phyloP scores from a whole-genome alignment of 768 basidiomycete species.

The Pleurotus djamor region DNA sequence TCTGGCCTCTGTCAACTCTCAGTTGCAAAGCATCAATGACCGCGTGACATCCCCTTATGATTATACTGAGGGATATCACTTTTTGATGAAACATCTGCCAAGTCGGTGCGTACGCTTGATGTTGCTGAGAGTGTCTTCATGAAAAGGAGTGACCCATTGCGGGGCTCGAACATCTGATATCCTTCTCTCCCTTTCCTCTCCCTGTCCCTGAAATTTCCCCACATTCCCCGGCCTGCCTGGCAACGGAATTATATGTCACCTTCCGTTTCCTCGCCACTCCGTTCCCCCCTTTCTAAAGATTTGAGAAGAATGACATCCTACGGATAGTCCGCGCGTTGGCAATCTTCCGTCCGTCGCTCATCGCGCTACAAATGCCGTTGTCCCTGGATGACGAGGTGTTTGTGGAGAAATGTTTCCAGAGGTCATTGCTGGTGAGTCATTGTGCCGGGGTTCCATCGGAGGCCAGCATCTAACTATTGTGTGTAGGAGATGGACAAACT shows the following conservation, averaged over 20 bases:
- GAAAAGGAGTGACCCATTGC: constrained; percentile 36
- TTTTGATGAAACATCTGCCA: constrained; percentile 91
- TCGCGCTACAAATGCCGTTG: constrained; percentile 97
- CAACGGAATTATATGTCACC: constrained; percentile 1
- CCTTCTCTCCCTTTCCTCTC: constrained; percentile 20
- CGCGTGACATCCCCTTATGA: constrained; percentile 81
- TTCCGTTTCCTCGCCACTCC: not conserved
- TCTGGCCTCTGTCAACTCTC: constrained; percentile 22
- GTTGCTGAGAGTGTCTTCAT: constrained; percentile 25
- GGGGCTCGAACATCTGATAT: constrained; percentile 39
- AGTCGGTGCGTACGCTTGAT: constrained; percentile 60
- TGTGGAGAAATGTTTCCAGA: constrained; percentile 93
- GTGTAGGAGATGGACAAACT: constrained; percentile 91
- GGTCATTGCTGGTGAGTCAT: constrained; percentile 75
- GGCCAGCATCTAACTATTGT: constrained; percentile 13
- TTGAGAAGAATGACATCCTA: constrained; percentile 94
- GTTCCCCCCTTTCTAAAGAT: constrained; percentile 44
- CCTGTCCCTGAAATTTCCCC: constrained; percentile 14
- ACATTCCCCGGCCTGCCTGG: constrained; percentile 12
- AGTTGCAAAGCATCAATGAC: constrained; percentile 60
- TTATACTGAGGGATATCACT: constrained; percentile 96
- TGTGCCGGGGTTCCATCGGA: constrained; percentile 8
- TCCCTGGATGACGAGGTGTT: constrained; percentile 96
- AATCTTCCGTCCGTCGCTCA: constrained; percentile 94
- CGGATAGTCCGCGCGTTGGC: constrained; percentile 94